Evolutionary conservation across 1,139 yeast genomes (phyloP), one percentile per base, ranked within the genome.

Genomic region (Geotrichum australiense): DNA sequence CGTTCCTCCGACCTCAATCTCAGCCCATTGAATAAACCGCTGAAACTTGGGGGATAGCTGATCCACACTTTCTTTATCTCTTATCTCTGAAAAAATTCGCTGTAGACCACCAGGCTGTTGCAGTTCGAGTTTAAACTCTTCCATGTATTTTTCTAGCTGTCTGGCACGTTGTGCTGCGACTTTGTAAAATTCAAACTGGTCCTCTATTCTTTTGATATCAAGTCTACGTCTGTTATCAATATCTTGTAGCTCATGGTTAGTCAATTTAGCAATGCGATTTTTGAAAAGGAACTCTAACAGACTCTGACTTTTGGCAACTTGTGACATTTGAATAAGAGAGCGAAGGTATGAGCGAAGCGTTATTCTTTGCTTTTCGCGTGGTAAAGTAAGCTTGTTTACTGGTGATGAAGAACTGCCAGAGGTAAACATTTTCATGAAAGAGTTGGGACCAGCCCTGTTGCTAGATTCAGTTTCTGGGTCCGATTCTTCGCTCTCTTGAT

Each of bases 1-100:
- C 0, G 94, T 80, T 0, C 95, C 85, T 0, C 96, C 85, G 18
- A 85, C 64, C 56, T 87, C 93, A 18, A 87, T 73, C 46, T 84
- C 77, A 49, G 81, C 74, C 86, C 95, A 81, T 49, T 84, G 85
- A 33, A 85, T 69, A 49, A 87, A 81, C 35, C 83, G 74, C 49
- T 69, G 69, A 40, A 87, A 66, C 37, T 81, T 68, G 1, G 83
- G 80, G 2, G 91, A 76, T 42, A 86, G 66, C n/a, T 80, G 75
- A 20, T 65, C 64, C n/a, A 83, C 70, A 16, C 66, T 66, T 0
- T 68, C 61, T 33, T 76, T 71, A 1, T 62, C 60, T 35, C 81
- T 80, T 26, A 89, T 66, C 53, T 85, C 94, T 34, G 66, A 54
- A 51, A 82, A 80, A n/a, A 82, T 56, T 20, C 66, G 62, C 7